phyloP scores from a whole-genome alignment of 495 filamentous ascomycete species.

The Apodospora peruviana region DNA sequence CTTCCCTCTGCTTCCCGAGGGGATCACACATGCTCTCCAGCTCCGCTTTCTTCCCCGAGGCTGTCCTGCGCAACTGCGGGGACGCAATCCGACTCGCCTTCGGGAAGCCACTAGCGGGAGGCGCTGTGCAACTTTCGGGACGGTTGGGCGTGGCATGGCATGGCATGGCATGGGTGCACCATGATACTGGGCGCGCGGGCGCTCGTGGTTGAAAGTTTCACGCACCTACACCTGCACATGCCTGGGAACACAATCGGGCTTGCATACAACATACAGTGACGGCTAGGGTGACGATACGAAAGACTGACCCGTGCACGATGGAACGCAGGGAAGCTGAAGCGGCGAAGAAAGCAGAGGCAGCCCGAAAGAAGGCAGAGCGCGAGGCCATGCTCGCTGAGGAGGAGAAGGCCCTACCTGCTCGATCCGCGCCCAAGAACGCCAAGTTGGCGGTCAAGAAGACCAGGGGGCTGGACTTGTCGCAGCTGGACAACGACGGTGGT shows the following conservation, averaged over 20 bases:
- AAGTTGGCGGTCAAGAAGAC: conserved; percentile 64
- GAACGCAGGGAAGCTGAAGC: conserved; percentile 72
- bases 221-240: too few species aligned
- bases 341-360: conserved; percentile 77
- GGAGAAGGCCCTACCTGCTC: conserved; percentile 62
- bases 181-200: too few species aligned
- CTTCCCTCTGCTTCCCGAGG: too few species aligned
- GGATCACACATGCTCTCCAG: too few species aligned
- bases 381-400: conserved; percentile 80
- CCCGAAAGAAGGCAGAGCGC: conserved; percentile 81
- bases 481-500: conserved; percentile 54
- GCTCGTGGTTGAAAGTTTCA: too few species aligned
- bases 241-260: too few species aligned
- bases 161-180: background rate
- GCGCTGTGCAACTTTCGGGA: conserved; percentile 1
- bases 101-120: conserved; percentile 2
- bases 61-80: background rate
- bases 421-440: conserved; percentile 53
- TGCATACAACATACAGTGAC: too few species aligned
- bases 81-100: conserved; percentile 1
- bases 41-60: background rate
- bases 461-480: conserved; percentile 62
- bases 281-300: background rate
- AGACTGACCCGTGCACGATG: background rate
- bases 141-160: too few species aligned